Percentiles rank a stretch among this genome's conserved stretches.
Conservation (phyloP, 2,329 filamentous ascomycete species). For the Trichothecium sympodiale region DNA sequence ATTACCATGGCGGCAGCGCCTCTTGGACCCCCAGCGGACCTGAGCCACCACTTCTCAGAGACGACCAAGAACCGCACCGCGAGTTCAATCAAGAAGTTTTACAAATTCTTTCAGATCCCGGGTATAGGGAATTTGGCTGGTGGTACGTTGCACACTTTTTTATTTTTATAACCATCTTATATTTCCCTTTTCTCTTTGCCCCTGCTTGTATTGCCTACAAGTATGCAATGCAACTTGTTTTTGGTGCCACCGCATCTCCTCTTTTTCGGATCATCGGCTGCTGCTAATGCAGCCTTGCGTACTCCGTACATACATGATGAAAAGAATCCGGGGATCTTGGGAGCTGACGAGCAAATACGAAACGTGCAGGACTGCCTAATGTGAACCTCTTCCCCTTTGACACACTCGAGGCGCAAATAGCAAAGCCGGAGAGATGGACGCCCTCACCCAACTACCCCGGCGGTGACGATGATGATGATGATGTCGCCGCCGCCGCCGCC, state of each 20-base stretch:
- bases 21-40: conserved; percentile 46
- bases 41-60: conserved; percentile 69
- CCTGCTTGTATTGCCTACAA: neutral
- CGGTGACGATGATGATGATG: conserved; percentile 7
- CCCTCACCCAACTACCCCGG: conserved; percentile 53
- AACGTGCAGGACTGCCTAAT: conserved; percentile 80
- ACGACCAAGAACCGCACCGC: conserved; percentile 52
- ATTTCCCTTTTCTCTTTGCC: neutral
- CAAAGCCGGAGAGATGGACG: conserved; percentile 62
- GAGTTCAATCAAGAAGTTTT: conserved; percentile 68
- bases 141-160: conserved; percentile 31
- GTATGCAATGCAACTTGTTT: too few species aligned
- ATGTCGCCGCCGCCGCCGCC: conserved; percentile 10
- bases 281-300: too few species aligned
- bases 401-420: conserved; percentile 73
- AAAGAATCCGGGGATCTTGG: too few species aligned
- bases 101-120: conserved; percentile 67
- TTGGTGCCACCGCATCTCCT: too few species aligned
- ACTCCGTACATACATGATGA: too few species aligned
- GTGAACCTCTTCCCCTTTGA: conserved; percentile 80
- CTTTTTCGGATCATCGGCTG: neutral
- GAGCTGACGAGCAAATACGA: too few species aligned
- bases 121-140: conserved; percentile 53
- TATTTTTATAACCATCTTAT: neutral
- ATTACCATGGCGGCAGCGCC: conserved; percentile 1